Evolutionary conservation across 1,139 yeast genomes (phyloP), one percentile per base, ranked within the genome.

Genomic region (Kurtzmaniella quercitrusa): DNA sequence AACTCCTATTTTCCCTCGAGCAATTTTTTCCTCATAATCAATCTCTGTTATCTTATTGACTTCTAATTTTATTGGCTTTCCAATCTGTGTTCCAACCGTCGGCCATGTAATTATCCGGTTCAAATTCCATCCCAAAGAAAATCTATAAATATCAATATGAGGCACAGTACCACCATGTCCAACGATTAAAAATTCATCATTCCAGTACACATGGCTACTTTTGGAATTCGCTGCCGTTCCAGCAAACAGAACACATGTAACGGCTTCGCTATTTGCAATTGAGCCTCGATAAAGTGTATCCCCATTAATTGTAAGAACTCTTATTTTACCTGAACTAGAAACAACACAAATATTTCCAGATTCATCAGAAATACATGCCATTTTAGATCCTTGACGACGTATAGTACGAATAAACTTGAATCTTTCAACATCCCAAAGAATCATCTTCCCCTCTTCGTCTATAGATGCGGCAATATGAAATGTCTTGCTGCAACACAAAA

Each of bases 391-490:
- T 8, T 16, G 18, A 12, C 18, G 14, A 15, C 25, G n/a, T 2
- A 84, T 54, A 41, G 64, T 62, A 44, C 85, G 60, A 10, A 85
- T 73, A 41, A 72, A 68, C 42, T 69, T 72, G 44, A 67, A 70
- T 27, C 82, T 60, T 0, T 79, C 69, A 38, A 78, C 53, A 52
- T 85, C 86, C 91, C 91, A 83, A 6, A 78, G 48, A 21, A 70
- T 73, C 3, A 76, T 76, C 1, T 58, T 56, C 0, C 90, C 87
- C 3, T 56, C 59, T 0, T 41, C 47, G 55, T 83, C 89, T 16
- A 77, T 57, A 45, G 82, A 75, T 10, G 82, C 47, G 2, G 82
- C 66, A 2, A 75, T 58, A 42, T 80, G 78, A 56, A 68, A 81
- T 41, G 77, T 74, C n/a, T 70, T 66, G 38, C 81, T 72, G 41